Conservation (phyloP, 2,329 filamentous ascomycete genomes). For the Hymenoscyphus salicellus region DNA sequence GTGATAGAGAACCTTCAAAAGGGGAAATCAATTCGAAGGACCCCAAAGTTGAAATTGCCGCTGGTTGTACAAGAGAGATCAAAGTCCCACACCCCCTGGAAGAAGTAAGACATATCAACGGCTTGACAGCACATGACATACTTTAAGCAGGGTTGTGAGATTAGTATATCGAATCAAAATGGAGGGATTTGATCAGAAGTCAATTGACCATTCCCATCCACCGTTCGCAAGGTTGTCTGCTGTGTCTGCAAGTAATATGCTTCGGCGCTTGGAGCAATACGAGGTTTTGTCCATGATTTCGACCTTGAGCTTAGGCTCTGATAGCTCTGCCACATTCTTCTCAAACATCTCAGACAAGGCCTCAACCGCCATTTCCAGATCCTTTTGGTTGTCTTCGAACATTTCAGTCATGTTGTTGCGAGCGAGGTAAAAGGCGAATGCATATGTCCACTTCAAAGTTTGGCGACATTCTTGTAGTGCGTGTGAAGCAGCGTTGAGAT, state of each 20-base stretch:
- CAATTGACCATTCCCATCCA: constrained; percentile 46
- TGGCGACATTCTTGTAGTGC: constrained; percentile 95
- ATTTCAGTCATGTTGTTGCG: constrained; percentile 95
- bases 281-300: constrained; percentile 98
- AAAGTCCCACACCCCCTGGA: background rate
- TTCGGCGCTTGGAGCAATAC: constrained; percentile 88
- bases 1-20: background rate
- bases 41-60: constrained; percentile 8
- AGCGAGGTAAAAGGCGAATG: constrained; percentile 95
- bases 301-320: constrained; percentile 85
- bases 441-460: constrained; percentile 98
- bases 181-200: constrained; percentile 24
- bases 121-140: background rate
- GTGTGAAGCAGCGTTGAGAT: constrained; percentile 88
- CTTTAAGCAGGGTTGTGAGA: constrained; percentile 7
- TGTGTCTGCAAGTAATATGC: constrained; percentile 88
- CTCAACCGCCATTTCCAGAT: constrained; percentile 95
- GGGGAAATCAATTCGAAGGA: background rate
- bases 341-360: constrained; percentile 99
- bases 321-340: constrained; percentile 84
- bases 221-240: constrained; percentile 87
- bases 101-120: background rate
- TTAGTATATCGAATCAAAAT: constrained; percentile 19
- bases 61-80: background rate
- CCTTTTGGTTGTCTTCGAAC: constrained; percentile 98